Evolutionary conservation across 306 rosid genomes (phyloP), one percentile per base, ranked within the genome.

Genomic region (Glycine latifolia): DNA sequence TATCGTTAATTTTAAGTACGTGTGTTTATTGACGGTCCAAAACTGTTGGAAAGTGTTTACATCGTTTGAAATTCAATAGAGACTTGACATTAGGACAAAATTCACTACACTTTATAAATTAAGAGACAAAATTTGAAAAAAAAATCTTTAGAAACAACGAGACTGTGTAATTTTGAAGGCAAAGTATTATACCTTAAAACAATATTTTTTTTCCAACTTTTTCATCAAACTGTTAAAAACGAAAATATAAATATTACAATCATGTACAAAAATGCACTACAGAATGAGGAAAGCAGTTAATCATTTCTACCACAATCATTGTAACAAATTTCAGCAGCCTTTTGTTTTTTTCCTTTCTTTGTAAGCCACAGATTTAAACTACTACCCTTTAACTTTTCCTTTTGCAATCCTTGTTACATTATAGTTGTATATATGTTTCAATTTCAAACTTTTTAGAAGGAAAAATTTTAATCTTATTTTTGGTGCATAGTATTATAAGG

Each of bases 281-380:
- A 65, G 7, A 65, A 65, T 37, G 47, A 65, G 6, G 68, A 39
- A 65, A 67, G 73, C 53, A 43, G 73, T 43, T 67, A 20, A 69
- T 69, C 3, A 69, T 69, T 69, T 71, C 78, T 83, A 62, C 82
- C 50, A 50, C 60, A 77, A 41, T 60, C 16, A 48, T 67, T 10
- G 63, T 47, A 79, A 58, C 76, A 31, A 66, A 78, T 55, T 55
- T 72, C 1, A 9, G 71, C 71, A 83, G 83, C 16, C 39, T 78
- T 71, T 3, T n/a, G n/a, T 46, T 26, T 37, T 14, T 46, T 2
- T 3, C 33, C 58, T 80, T 73, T 50, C 14, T 63, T 20, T 39
- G 17, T 14, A 73, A 83, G 69, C 82, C 77, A 63, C 72, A 72
- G 17, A 37, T 47, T 46, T 16, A 54, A 65, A 14, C 48, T 12